Conservation (phyloP, 306 rosid species). For the Citrullus colocynthis region DNA sequence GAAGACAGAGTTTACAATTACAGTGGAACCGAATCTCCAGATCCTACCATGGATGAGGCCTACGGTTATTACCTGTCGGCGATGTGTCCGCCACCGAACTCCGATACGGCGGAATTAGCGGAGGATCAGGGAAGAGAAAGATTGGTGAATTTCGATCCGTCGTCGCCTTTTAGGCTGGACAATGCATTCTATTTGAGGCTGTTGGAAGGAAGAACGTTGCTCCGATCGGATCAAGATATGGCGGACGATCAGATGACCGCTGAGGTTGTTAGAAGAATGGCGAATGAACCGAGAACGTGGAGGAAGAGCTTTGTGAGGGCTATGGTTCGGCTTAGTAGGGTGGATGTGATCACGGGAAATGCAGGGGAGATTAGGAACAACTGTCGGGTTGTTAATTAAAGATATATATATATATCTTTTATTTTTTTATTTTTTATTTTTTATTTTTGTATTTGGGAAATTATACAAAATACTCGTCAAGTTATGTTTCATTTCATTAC, state of each 20-base stretch:
- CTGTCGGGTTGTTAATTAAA: constrained; percentile 33
- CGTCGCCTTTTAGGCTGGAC: constrained; percentile 35
- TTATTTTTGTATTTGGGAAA: too few relatives aligned
- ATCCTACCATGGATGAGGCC: constrained; percentile 9
- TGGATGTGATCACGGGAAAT: constrained; percentile 26
- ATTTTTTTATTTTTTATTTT: background rate
- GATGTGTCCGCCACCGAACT: constrained; percentile 10
- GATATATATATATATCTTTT: background rate
- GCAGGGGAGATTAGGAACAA: constrained; percentile 44
- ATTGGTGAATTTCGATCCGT: constrained; percentile 24
- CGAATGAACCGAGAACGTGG: constrained; percentile 11
- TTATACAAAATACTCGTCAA: too few relatives aligned
- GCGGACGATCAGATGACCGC: constrained; percentile 20
- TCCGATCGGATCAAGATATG: constrained; percentile 31
- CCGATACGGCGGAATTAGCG: background rate
- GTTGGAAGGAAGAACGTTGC: constrained; percentile 18
- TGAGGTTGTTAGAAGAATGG: constrained; percentile 19
- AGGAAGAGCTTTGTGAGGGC: constrained; percentile 13
- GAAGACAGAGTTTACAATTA: constrained; percentile 19
- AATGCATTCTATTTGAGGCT: constrained; percentile 28
- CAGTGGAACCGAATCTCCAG: constrained; percentile 1
- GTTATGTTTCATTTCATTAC: too few relatives aligned
- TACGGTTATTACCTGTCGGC: constrained; percentile 4
- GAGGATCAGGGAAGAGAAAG: background rate
- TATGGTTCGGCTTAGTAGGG: constrained; percentile 16